phyloP scores from a whole-genome alignment of 192 early-diverging fungal genomes.

The Funneliformis geosporum region DNA sequence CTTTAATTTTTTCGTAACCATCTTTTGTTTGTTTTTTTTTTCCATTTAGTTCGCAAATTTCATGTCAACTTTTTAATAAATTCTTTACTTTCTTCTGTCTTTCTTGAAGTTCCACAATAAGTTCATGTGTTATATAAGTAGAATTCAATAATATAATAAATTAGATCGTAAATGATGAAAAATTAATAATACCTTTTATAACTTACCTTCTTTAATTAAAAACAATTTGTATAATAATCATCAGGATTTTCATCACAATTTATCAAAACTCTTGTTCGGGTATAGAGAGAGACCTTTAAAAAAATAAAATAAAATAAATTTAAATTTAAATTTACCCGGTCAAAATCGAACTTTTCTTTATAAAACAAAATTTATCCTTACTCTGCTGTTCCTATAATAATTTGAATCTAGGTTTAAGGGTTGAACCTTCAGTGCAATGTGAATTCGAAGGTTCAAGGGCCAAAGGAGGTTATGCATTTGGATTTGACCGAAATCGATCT shows the following conservation, averaged over 20 bases:
- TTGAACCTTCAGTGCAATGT: slow-evolving; percentile 40
- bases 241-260: slow-evolving; percentile 41
- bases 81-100: slow-evolving; percentile 1
- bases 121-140: slow-evolving; percentile 1
- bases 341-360: not conserved
- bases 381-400: slow-evolving; percentile 86
- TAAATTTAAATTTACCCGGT: too few relatives aligned
- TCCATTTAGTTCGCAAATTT: not conserved
- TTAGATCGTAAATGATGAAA: not conserved
- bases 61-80: slow-evolving; percentile 1
- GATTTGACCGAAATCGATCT: too few relatives aligned
- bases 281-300: slow-evolving; percentile 46
- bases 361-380: slow-evolving; percentile 41
- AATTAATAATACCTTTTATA: not conserved
- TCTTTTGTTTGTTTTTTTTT: not conserved
- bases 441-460: not conserved
- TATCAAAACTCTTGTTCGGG: slow-evolving; percentile 84
- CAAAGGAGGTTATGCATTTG: too few relatives aligned
- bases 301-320: too few relatives aligned
- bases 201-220: slow-evolving; percentile 24
- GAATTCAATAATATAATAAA: too few relatives aligned
- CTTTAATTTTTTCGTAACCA: too few relatives aligned
- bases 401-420: slow-evolving; percentile 57
- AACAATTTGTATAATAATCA: slow-evolving; percentile 23
- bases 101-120: slow-evolving; percentile 25